Evolutionary conservation across 192 early-diverging fungal genomes (phyloP).

Genomic region (Dimargaris cristalligena): DNA sequence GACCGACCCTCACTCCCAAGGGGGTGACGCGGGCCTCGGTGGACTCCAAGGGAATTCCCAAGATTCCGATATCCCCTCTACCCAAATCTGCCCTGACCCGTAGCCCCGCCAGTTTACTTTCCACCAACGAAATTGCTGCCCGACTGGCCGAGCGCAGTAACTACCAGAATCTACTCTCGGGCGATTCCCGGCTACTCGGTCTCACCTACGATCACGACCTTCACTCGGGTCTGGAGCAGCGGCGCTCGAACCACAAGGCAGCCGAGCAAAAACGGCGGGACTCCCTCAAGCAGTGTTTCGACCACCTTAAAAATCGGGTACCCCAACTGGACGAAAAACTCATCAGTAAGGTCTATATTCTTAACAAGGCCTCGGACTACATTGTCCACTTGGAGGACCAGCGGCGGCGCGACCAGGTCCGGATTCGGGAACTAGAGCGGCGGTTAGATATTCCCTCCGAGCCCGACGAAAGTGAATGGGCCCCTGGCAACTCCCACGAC

Average conservation of each 20-base stretch:
- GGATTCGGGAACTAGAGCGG: too few relatives aligned
- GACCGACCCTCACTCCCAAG: constrained; percentile 15
- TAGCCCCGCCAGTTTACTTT: background rate
- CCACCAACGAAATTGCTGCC: constrained; percentile 24
- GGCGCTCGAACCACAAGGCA: constrained; percentile 82
- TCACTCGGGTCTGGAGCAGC: constrained; percentile 57
- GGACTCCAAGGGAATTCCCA: too few relatives aligned
- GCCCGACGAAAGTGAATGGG: too few relatives aligned
- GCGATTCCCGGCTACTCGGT: constrained; percentile 66
- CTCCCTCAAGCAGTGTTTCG: constrained; percentile 79
- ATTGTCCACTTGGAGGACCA: constrained; percentile 26
- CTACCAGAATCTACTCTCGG: constrained; percentile 78
- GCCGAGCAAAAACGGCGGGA: constrained; percentile 94
- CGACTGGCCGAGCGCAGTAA: constrained; percentile 50
- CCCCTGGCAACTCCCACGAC: too few relatives aligned
- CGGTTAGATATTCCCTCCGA: too few relatives aligned
- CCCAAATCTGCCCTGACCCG: background rate
- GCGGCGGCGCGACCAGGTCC: background rate
- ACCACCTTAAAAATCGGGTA: constrained; percentile 48
- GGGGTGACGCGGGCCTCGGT: constrained; percentile 12
- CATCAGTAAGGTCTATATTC: constrained; percentile 69
- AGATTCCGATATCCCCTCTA: constrained; percentile 5
- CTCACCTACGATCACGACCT: constrained; percentile 59
- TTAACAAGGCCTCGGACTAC: constrained; percentile 47
- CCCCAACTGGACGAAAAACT: constrained; percentile 63